Conservation (phyloP, 176 grass and related monocot species). For the Pharus latifolius region DNA sequence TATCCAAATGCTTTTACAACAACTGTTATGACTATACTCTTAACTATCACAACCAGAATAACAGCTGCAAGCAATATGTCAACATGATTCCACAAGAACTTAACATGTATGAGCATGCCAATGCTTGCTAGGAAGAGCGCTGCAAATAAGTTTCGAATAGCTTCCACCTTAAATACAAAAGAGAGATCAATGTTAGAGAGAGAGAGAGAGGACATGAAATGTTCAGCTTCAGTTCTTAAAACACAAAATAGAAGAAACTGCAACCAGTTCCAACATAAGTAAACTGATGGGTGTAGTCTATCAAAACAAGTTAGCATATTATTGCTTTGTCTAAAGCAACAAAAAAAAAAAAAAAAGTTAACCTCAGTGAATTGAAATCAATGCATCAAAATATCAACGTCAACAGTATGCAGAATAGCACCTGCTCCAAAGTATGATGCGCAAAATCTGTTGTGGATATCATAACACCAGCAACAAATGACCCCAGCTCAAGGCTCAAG, state of each 20-base stretch:
- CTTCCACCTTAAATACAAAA: conserved; percentile 64
- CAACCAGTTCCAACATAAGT: neutral
- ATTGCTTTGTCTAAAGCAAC: neutral
- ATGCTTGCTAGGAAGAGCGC: conserved; percentile 99
- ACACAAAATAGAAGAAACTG: neutral
- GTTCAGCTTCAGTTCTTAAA: conserved; percentile 7
- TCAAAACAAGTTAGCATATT: neutral
- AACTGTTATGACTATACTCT: conserved; percentile 62
- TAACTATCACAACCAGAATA: conserved; percentile 95
- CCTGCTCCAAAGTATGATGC: conserved; percentile 95
- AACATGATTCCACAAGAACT: conserved; percentile 96
- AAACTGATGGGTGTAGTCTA: neutral
- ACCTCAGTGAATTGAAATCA: neutral
- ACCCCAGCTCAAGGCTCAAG: conserved; percentile 95
- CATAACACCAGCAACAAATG: conserved; percentile 98
- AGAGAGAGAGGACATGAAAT: neutral
- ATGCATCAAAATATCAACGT: neutral
- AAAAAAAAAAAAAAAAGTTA: neutral
- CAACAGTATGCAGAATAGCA: conserved; percentile 32
- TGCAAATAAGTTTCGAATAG: conserved; percentile 93
- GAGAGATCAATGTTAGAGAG: conserved; percentile 1
- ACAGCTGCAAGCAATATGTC: conserved; percentile 95
- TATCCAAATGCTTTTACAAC: conserved; percentile 95
- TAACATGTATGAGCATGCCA: conserved; percentile 96
- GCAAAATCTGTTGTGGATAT: conserved; percentile 96